These are phyloP conservation scores for Gleditsia sinensis DNA, from an alignment of 306 rosid species.

Conservation along the genomic window DNA sequence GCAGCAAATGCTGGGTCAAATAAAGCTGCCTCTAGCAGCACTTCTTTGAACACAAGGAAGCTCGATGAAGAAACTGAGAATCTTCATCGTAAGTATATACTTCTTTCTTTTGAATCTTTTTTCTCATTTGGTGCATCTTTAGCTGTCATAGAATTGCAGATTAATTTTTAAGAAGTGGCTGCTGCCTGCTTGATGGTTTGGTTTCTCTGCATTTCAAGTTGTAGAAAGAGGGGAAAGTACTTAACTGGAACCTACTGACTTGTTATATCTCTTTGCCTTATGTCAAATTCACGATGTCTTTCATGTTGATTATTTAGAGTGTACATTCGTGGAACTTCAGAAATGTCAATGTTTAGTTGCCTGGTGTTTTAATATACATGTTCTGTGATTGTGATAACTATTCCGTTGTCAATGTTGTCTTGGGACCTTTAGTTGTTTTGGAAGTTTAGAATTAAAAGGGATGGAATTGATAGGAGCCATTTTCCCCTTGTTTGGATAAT, in stretches of 20 bases:
- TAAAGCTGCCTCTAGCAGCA: conserved; percentile 78
- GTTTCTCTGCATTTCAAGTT: not conserved
- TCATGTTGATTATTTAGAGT: not conserved
- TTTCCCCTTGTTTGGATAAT: not conserved
- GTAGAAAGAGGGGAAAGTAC: not conserved
- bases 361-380: not conserved
- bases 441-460: not conserved
- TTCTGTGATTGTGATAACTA: not conserved
- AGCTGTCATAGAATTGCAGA: not conserved
- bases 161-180: not conserved
- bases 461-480: not conserved
- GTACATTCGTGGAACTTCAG: not conserved
- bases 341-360: not conserved
- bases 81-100: conserved; percentile 59
- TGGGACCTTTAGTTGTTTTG: not conserved
- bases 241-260: not conserved
- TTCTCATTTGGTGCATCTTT: not conserved
- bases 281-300: not conserved
- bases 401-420: not conserved
- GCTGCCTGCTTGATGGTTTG: not conserved
- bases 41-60: conserved; percentile 72
- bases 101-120: not conserved
- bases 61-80: conserved; percentile 76
- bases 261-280: not conserved
- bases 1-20: conserved; percentile 72